Base-by-base conservation (phyloP, 1,284 basidiomycete species). In the Meira miltonrushii region DNA sequence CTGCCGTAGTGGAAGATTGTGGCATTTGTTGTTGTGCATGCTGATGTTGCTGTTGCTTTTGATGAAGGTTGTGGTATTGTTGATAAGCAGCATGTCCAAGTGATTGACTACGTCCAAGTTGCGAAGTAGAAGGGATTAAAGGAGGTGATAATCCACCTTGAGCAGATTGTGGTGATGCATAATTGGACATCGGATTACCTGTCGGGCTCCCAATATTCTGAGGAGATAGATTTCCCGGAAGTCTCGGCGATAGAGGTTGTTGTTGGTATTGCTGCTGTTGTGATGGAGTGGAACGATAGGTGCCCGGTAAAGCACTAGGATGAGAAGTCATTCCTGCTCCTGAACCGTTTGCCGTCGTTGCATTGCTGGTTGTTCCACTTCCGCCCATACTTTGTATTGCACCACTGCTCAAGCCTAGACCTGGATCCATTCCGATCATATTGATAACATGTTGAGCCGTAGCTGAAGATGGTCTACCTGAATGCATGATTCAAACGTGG, bases 381-480 rank as follows among this genome's bases (percentile, higher is more conserved):
- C 46, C 46, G 5, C n/a, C 21, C 17, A 48, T 48, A 33, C 28
- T 33, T 33, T 33, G 28, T 33, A 33, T 33, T 33, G 4, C 28
- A 4, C 28, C 28, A 23, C 46, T 23, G 12, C 17, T 48, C 46
- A 23, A 21, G 6, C 17, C 46, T 23, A 23, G 46, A 12, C 46
- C 46, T 17, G 46, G 25, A 48, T 48, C 46, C 25, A 48, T n/a
- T 17, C 46, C 46, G 12, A 33, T 49, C 55, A 56, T 56, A 40
- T 56, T 56, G 8, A 56, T 56, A 43, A 56, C 25, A 49, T 56
- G 55, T 40, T 56, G 55, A 40, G 28, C 28, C 28, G 28, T 33
- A 33, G 28, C 28, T 8, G 28, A 33, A 33, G 28, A 33, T 33
- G 28, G 28, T 33, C 28, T 3, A 33, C 28, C 28, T 33, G 28